A percentile compares a stretch with the other conserved stretches of the same genome.
phyloP scores from a whole-genome alignment of 306 rosid species.

The Malus sylvestris region DNA sequence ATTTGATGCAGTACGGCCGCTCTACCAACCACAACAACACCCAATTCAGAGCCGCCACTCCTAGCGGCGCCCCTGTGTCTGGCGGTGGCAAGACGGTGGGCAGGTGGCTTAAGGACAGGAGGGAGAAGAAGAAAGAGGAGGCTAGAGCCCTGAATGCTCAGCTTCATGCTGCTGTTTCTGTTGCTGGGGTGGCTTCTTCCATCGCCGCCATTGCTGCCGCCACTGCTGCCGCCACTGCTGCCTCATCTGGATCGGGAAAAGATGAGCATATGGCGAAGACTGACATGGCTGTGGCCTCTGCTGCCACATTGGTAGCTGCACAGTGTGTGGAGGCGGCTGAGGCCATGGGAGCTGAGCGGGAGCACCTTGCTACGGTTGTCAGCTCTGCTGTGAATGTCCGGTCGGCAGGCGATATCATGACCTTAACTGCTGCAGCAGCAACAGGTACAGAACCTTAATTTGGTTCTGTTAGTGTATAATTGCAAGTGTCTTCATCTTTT shows the following conservation, averaged over 20 bases:
- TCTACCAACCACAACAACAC: conserved; percentile 25
- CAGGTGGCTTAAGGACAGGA: conserved; percentile 88
- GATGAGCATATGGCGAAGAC: conserved; percentile 70
- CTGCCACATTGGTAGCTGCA: conserved; percentile 85
- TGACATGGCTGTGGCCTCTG: conserved; percentile 85
- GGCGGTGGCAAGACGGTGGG: conserved; percentile 77
- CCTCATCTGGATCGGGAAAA: conserved; percentile 37
- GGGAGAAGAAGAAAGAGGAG: conserved; percentile 90
- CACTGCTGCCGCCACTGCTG: conserved; percentile 46
- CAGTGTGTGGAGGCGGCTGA: conserved; percentile 96
- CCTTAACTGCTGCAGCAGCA: conserved; percentile 83
- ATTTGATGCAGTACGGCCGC: conserved; percentile 47
- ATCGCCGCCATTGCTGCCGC: conserved; percentile 59
- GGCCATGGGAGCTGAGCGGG: conserved; percentile 86
- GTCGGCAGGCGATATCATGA: conserved; percentile 84
- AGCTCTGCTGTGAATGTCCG: conserved; percentile 89
- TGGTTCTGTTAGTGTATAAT: neutral
- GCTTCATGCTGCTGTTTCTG: conserved; percentile 83
- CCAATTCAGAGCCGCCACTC: conserved; percentile 31
- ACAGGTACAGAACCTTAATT: conserved; percentile 37
- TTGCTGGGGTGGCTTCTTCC: conserved; percentile 84
- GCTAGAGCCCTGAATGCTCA: conserved; percentile 79
- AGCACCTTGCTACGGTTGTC: conserved; percentile 70
- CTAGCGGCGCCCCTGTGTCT: conserved; percentile 1
- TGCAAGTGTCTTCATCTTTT: neutral